Evolutionary conservation across 2,329 filamentous ascomycete genomes (phyloP).

Genomic region (Alternaria atra): DNA sequence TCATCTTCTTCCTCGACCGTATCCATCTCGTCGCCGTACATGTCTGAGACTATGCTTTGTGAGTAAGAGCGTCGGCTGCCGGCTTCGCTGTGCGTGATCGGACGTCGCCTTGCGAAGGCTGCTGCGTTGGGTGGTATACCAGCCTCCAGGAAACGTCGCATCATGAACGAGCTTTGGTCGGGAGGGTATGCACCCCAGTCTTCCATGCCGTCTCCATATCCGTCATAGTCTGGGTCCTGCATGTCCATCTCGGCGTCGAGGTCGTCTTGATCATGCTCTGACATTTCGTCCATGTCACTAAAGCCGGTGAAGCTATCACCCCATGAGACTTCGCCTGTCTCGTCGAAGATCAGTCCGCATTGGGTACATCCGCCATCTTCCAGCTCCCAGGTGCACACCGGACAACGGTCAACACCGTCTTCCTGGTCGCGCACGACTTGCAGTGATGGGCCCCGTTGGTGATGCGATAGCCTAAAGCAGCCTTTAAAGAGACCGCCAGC

Average conservation of each 20-base stretch:
- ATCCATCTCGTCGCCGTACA: conserved; percentile 54
- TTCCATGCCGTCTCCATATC: conserved; percentile 42
- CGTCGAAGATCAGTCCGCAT: conserved; percentile 63
- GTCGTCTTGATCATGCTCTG: conserved; percentile 52
- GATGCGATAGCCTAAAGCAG: conserved; percentile 57
- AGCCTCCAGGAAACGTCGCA: conserved; percentile 45
- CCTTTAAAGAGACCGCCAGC: conserved; percentile 71
- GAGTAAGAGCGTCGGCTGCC: conserved; percentile 53
- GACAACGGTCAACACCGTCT: conserved; percentile 70
- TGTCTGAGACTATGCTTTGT: conserved; percentile 52
- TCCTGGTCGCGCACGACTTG: conserved; percentile 63
- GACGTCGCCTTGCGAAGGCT: conserved; percentile 40
- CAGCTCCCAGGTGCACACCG: conserved; percentile 69
- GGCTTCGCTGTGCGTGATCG: conserved; percentile 53
- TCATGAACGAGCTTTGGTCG: conserved; percentile 45
- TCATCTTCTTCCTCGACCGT: conserved; percentile 56
- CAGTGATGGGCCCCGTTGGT: conserved; percentile 34
- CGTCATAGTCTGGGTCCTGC: conserved; percentile 49
- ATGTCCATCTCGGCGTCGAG: conserved; percentile 54
- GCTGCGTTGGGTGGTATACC: conserved; percentile 34
- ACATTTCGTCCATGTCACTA: conserved; percentile 57
- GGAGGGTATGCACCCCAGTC: conserved; percentile 43
- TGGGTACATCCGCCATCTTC: conserved; percentile 66
- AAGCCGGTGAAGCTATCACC: conserved; percentile 53
- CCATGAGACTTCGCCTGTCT: conserved; percentile 54